These are phyloP conservation scores for Ceratobasidium sp. DNA, from an alignment of 1,284 basidiomycete genomes.

Conservation along the genomic window DNA sequence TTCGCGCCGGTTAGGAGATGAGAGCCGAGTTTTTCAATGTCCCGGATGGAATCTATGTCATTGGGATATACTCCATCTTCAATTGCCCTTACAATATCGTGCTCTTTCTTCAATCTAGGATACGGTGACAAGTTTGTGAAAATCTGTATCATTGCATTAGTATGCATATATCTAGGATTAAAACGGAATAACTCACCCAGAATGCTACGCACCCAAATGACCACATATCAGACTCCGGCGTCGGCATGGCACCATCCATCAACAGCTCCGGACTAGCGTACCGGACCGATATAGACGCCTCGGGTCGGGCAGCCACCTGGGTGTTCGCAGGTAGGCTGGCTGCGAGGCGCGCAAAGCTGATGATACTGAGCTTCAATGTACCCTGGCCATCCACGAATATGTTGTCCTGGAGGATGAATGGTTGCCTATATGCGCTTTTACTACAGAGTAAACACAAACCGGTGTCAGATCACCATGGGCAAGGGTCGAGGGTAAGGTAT, in stretches of 20 bases:
- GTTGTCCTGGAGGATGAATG: conserved; percentile 5
- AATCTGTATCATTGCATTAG: conserved; percentile 4
- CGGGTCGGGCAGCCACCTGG: neutral
- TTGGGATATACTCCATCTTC: conserved; percentile 7
- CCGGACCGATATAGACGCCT: neutral
- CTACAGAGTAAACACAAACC: neutral
- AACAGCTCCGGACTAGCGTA: conserved; percentile 30
- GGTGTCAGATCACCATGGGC: conserved; percentile 6
- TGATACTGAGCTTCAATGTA: conserved; percentile 8
- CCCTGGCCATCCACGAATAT: conserved; percentile 21
- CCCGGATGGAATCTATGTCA: neutral
- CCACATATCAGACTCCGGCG: conserved; percentile 36
- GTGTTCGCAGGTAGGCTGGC: neutral
- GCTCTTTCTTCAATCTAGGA: neutral
- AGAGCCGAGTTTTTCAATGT: conserved; percentile 4
- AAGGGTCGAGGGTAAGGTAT: neutral
- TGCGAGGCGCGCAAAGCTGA: conserved; percentile 9
- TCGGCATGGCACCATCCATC: neutral
- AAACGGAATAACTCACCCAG: conserved; percentile 3
- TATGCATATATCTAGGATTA: neutral
- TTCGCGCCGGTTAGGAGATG: neutral
- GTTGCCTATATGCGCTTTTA: neutral
- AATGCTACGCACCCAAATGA: conserved; percentile 34
- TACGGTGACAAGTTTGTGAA: conserved; percentile 22
- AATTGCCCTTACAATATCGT: conserved; percentile 8